Evolutionary conservation across 1,139 yeast genomes (phyloP).

Genomic region (Sporopachydermia cereana): DNA sequence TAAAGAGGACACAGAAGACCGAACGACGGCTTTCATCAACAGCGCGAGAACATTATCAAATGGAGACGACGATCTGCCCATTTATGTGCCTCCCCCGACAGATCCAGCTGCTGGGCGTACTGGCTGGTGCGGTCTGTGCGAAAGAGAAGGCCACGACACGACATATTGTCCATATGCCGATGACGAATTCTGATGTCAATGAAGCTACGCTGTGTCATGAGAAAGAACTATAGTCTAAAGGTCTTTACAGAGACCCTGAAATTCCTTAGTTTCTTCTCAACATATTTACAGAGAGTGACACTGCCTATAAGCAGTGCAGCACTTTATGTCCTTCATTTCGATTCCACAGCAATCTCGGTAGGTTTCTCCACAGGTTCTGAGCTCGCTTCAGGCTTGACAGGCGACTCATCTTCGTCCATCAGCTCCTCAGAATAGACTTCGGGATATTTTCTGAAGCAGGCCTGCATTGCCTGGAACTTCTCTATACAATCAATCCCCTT

Average conservation of each 20-base stretch:
- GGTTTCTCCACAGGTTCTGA: neutral
- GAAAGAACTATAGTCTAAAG: too few species aligned
- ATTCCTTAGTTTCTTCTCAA: neutral
- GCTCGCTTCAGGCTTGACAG: conserved; percentile 1
- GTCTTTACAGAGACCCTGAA: neutral
- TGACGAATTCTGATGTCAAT: conserved; percentile 20
- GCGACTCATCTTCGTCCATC: conserved; percentile 52
- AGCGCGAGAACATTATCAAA: conserved; percentile 14
- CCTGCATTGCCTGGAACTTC: conserved; percentile 86
- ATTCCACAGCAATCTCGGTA: neutral
- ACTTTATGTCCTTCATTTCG: conserved; percentile 7
- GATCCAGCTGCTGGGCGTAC: conserved; percentile 70
- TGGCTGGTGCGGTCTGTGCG: conserved; percentile 90
- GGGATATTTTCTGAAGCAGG: conserved; percentile 87
- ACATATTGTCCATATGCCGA: conserved; percentile 80
- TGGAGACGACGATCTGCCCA: conserved; percentile 28
- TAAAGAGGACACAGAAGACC: neutral
- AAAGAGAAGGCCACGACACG: conserved; percentile 77
- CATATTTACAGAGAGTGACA: neutral
- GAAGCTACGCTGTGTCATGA: too few species aligned
- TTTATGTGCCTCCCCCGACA: conserved; percentile 21
- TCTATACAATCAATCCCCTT: conserved; percentile 95
- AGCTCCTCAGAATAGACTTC: conserved; percentile 91
- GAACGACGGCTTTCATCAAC: neutral
- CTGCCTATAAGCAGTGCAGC: too few species aligned